Evolutionary conservation across 2,329 filamentous ascomycete species (phyloP).

Genomic region (Fusarium verticillioides): DNA sequence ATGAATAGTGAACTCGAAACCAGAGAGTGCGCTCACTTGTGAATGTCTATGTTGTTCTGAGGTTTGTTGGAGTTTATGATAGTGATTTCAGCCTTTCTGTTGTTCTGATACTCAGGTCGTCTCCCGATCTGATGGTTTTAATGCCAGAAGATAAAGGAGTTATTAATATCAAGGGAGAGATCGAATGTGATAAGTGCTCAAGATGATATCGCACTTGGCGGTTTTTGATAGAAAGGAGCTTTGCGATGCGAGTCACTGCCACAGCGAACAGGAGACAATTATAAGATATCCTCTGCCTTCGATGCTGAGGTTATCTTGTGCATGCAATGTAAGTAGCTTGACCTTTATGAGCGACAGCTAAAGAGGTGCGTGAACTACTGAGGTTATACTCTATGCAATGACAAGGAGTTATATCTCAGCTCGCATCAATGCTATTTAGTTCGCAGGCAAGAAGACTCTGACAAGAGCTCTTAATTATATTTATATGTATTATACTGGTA

Average conservation of each 20-base stretch:
- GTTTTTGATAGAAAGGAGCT: not conserved
- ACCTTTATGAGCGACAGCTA: not conserved
- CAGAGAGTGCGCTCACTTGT: not conserved
- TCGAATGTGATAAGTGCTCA: not conserved
- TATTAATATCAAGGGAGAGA: not conserved
- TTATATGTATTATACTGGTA: not conserved
- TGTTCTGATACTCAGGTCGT: not conserved
- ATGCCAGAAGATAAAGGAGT: not conserved
- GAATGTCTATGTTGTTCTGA: not conserved
- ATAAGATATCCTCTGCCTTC: not conserved
- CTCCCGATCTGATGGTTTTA: not conserved
- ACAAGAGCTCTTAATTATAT: not conserved
- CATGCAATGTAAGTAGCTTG: not conserved
- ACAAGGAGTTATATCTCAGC: not conserved
- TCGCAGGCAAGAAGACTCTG: not conserved
- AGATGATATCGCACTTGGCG: not conserved
- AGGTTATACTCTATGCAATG: not conserved
- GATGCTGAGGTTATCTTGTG: not conserved
- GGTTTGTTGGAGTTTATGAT: not conserved
- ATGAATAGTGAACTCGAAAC: not conserved
- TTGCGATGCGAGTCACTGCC: not conserved
- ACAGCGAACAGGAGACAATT: not conserved
- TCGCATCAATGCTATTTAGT: not conserved
- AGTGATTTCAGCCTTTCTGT: not conserved
- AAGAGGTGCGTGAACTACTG: not conserved